Base-by-base conservation (phyloP, 768 basidiomycete species). In the Calocera viscosa region DNA sequence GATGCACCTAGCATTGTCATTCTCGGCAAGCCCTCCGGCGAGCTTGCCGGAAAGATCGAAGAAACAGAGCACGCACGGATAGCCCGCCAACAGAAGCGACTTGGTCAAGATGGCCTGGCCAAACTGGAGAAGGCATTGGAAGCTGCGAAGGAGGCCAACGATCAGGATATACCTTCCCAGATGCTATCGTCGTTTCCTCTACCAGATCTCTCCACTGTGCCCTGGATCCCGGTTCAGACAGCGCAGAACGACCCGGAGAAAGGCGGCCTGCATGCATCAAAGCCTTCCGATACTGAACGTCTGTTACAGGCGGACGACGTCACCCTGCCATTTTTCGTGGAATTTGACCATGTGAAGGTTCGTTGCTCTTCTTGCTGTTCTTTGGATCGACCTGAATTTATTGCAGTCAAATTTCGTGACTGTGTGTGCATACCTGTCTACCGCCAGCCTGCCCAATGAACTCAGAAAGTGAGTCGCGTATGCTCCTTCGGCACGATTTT, bases 321-420 rank as follows among this genome's bases (percentile, higher is more conserved):
- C 1, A 74, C 82, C 1, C 74, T 94, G 35, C 86, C 95, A 5
- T 94, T 93, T 78, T 94, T 94, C 74, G 84, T 95, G 11, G 88
- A 96, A 73, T 99, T 91, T 72, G 90, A 96, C 72, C 91, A 94
- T 75, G 92, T 95, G 63, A 84, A 92, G 80, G 94, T 90, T 63
- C 43, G 75, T 77, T 24, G 28, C 24, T 30, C 66, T 60, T 5
- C 2, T 60, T 60, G 14, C 8, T 65, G 65, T 49, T 28, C 40
- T 19, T n/a, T 35, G 26, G 49, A 64, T 43, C 10, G 66, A n/a
- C 19, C 30, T 64, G 34, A 30, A 24, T 12, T 35, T 47, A 53
- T 68, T 41, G 14, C 69, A 96, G 90, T 98, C 95, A 8, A 92
- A 95, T 72, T 98, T 99, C 75, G 85, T 97, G 67, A 84, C 86